phyloP scores from a whole-genome alignment of 148 eudicot genomes.

The Heliamphora exappendiculata region DNA sequence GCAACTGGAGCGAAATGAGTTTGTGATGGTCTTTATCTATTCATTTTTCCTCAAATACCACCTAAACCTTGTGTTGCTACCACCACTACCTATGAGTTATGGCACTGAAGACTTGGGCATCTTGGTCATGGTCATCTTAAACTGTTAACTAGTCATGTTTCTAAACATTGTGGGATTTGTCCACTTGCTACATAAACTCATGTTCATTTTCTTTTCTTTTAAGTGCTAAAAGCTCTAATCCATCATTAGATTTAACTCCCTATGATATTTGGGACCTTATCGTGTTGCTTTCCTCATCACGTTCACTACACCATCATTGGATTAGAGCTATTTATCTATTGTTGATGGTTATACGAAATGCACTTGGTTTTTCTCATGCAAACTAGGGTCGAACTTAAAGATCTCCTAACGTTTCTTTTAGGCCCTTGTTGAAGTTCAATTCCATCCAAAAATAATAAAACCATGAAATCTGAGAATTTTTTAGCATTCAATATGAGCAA shows the following conservation, averaged over 20 bases:
- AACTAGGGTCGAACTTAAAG: neutral
- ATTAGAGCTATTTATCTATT: neutral
- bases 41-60: neutral
- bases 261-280: neutral
- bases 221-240: neutral
- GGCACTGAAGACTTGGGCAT: neutral
- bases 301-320: too few relatives aligned
- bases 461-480: neutral
- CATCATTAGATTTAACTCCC: neutral
- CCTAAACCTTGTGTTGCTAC: neutral
- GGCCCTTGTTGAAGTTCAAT: neutral
- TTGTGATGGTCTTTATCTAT: neutral
- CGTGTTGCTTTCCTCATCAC: neutral
- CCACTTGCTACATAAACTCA: neutral
- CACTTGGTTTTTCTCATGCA: neutral
- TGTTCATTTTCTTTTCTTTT: neutral
- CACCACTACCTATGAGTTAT: neutral
- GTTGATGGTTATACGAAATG: neutral
- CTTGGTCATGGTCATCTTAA: neutral
- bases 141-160: neutral
- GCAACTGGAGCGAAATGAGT: neutral
- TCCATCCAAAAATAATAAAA: neutral
- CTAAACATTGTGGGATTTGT: neutral
- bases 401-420: neutral
- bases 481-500: neutral